phyloP scores from a whole-genome alignment of 805 yeast species.

The Lipomyces oligophaga region DNA sequence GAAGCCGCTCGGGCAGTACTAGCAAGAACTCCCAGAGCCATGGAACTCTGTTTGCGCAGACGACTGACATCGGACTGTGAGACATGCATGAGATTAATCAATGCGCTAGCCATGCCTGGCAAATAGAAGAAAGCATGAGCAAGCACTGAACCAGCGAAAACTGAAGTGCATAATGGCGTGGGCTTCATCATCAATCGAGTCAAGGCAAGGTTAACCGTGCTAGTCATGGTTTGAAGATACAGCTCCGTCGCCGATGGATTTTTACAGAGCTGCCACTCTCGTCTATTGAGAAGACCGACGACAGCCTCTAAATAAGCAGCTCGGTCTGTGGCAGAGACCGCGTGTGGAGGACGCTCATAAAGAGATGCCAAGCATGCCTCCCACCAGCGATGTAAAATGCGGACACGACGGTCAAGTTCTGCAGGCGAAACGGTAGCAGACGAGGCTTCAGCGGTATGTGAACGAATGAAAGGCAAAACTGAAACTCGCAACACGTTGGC shows the following conservation, averaged over 20 bases:
- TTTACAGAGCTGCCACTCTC: slow-evolving; percentile 38
- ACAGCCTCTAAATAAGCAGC: slow-evolving; percentile 42
- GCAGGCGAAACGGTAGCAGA: slow-evolving; percentile 28
- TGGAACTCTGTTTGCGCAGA: slow-evolving; percentile 20
- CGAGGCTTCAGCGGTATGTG: slow-evolving; percentile 31
- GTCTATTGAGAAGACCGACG: slow-evolving; percentile 39
- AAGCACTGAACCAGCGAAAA: slow-evolving; percentile 67
- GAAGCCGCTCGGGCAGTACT: neutral
- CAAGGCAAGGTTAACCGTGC: slow-evolving; percentile 54
- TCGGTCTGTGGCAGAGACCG: slow-evolving; percentile 38
- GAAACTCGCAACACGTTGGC: slow-evolving; percentile 44
- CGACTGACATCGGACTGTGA: slow-evolving; percentile 33
- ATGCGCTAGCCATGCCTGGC: slow-evolving; percentile 51
- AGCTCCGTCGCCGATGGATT: slow-evolving; percentile 9
- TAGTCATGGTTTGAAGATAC: slow-evolving; percentile 39
- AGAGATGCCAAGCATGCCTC: slow-evolving; percentile 35
- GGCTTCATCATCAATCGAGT: slow-evolving; percentile 48
- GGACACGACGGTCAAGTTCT: slow-evolving; percentile 30
- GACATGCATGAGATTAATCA: slow-evolving; percentile 35
- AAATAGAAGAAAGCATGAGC: slow-evolving; percentile 58
- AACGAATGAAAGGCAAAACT: slow-evolving; percentile 41
- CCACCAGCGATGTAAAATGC: slow-evolving; percentile 42
- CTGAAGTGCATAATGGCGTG: slow-evolving; percentile 54
- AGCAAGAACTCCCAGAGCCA: neutral
- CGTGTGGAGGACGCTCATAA: slow-evolving; percentile 29